Evolutionary conservation across 2,329 filamentous ascomycete genomes (phyloP).

Genomic region (Fusarium sp.): DNA sequence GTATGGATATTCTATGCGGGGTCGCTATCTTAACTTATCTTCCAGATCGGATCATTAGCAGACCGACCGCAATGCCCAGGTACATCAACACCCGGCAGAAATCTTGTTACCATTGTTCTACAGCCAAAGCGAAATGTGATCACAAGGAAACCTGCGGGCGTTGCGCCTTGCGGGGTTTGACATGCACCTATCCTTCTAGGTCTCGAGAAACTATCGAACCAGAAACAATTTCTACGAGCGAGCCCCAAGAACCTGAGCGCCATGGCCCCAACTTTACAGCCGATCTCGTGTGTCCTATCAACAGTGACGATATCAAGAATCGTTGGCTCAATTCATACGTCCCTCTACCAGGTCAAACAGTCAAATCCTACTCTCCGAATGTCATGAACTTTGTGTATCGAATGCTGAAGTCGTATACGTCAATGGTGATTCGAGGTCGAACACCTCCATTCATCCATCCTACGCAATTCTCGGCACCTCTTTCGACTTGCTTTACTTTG

Average conservation of each 20-base stretch:
- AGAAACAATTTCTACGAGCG: not conserved
- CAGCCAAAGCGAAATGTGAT: not conserved
- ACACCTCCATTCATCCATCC: constrained; percentile 61
- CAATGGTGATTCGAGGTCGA: constrained; percentile 53
- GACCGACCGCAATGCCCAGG: not conserved
- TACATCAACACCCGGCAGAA: not conserved
- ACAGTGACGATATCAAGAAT: constrained; percentile 61
- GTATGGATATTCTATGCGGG: constrained; percentile 14
- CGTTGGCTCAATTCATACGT: constrained; percentile 64
- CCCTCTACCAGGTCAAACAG: constrained; percentile 57
- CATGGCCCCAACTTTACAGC: not conserved
- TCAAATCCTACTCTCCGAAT: constrained; percentile 57
- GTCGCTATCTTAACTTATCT: not conserved
- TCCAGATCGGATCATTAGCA: too few species aligned
- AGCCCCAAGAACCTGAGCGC: not conserved
- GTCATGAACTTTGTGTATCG: constrained; percentile 57
- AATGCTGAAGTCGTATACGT: constrained; percentile 60
- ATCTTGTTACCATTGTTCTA: not conserved
- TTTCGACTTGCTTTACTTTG: constrained; percentile 58
- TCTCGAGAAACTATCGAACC: too few species aligned
- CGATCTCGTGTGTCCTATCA: constrained; percentile 59
- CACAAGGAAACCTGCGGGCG: not conserved
- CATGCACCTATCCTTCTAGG: not conserved
- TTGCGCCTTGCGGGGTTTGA: not conserved
- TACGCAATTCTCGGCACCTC: constrained; percentile 53